Conservation (phyloP, 768 basidiomycete genomes). For the Mycena albidolilacea region DNA sequence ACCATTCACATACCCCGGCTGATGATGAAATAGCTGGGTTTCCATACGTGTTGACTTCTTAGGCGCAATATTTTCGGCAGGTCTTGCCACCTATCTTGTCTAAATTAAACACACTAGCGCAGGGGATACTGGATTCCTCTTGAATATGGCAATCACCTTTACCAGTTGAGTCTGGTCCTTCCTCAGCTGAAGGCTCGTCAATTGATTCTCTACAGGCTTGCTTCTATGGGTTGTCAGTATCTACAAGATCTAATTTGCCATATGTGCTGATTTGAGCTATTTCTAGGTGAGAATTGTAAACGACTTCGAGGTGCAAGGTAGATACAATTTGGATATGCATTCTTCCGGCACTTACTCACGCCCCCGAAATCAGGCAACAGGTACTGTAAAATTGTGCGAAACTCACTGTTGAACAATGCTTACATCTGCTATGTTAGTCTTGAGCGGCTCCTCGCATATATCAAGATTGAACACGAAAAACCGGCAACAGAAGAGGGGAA, state of each 20-base stretch:
- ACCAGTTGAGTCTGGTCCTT: background rate
- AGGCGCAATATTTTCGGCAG: conserved; percentile 57
- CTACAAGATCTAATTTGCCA: background rate
- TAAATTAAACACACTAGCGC: conserved; percentile 50
- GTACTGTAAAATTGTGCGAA: background rate
- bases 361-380: conserved; percentile 2
- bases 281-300: background rate
- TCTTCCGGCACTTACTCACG: background rate
- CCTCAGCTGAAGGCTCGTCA: no score
- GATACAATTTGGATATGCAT: no score
- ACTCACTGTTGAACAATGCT: background rate
- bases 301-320: conserved; percentile 10
- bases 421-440: conserved; percentile 5
- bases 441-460: conserved; percentile 45
- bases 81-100: conserved; percentile 56
- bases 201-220: background rate
- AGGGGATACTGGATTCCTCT: conserved; percentile 51
- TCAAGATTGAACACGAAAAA: conserved; percentile 61
- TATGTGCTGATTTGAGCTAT: background rate
- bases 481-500: conserved; percentile 44
- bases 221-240: conserved; percentile 51
- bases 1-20: conserved; percentile 44
- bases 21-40: conserved; percentile 55
- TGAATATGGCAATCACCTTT: conserved; percentile 55
- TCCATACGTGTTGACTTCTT: conserved; percentile 56